phyloP scores from a whole-genome alignment of 805 yeast species.

The Lachancea waltii region DNA sequence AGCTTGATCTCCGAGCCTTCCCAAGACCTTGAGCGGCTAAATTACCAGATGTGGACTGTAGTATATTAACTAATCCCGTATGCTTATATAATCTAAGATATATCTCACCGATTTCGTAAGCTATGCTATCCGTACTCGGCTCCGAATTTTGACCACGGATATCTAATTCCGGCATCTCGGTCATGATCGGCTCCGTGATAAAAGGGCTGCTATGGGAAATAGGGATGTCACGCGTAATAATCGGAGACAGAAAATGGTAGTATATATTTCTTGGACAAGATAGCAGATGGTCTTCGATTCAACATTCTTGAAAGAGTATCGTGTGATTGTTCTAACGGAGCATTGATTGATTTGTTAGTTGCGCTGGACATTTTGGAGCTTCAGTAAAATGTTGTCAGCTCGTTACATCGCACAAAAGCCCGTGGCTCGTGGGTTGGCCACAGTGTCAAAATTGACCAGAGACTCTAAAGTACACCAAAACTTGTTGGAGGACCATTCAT shows the following conservation, averaged over 20 bases:
- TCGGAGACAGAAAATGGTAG: slow-evolving; percentile 2
- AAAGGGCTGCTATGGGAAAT: too few species aligned
- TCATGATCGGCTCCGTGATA: slow-evolving; percentile 6
- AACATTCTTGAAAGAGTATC: not conserved
- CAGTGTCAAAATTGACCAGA: slow-evolving; percentile 39
- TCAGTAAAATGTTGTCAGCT: slow-evolving; percentile 29
- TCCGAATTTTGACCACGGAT: not conserved
- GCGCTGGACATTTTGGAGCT: not conserved
- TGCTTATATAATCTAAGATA: not conserved
- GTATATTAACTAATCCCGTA: too few species aligned
- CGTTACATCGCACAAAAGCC: slow-evolving; percentile 23
- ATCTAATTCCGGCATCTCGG: not conserved
- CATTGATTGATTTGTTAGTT: not conserved
- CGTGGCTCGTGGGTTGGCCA: slow-evolving; percentile 36
- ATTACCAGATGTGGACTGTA: too few species aligned
- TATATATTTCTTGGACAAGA: slow-evolving; percentile 1
- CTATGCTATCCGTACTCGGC: not conserved
- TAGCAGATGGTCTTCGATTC: not conserved
- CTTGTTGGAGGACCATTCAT: slow-evolving; percentile 74
- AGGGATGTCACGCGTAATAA: not conserved
- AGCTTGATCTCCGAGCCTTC: too few species aligned
- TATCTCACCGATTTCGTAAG: not conserved
- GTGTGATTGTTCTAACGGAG: not conserved
- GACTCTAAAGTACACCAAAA: slow-evolving; percentile 78
- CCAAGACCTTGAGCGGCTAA: too few species aligned